phyloP scores from a whole-genome alignment of 202 grass and related monocot species.

The Panicum virgatum region DNA sequence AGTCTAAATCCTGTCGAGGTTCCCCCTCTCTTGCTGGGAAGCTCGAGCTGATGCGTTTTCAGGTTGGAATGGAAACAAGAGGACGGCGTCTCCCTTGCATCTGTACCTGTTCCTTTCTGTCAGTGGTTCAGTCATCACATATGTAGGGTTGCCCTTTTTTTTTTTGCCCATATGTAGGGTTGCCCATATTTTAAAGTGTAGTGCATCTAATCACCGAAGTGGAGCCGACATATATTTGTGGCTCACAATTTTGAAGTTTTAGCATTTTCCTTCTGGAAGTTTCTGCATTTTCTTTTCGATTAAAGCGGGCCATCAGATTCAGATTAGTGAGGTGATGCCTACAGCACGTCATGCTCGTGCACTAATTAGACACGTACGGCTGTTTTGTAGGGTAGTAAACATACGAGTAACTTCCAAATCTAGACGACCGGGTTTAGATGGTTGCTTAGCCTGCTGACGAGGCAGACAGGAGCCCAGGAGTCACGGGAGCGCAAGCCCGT shows the following conservation, averaged over 20 bases:
- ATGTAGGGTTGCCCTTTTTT: too few species aligned
- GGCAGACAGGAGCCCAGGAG: constrained; percentile 48
- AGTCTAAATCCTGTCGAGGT: not conserved
- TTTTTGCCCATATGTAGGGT: too few species aligned
- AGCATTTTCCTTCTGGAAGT: not conserved
- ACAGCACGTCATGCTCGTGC: not conserved
- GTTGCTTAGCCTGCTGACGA: constrained; percentile 31
- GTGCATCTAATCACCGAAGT: not conserved
- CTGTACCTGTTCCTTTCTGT: not conserved
- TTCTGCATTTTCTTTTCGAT: not conserved
- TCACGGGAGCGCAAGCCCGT: constrained; percentile 43
- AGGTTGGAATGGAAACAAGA: not conserved
- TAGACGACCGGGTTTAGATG: constrained; percentile 19
- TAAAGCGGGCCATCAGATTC: constrained; percentile 9
- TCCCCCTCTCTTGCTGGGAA: not conserved
- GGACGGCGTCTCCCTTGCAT: not conserved
- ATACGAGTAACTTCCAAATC: constrained; percentile 19
- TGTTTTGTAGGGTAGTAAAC: not conserved
- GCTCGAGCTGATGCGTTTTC: not conserved
- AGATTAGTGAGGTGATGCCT: not conserved
- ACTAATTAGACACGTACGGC: not conserved
- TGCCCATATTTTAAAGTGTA: too few species aligned
- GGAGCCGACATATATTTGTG: not conserved
- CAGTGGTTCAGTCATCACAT: too few species aligned
- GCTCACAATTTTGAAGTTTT: not conserved